Evolutionary conservation across 2,329 filamentous ascomycete genomes (phyloP).

Genomic region (Biscogniauxia mediterranea): DNA sequence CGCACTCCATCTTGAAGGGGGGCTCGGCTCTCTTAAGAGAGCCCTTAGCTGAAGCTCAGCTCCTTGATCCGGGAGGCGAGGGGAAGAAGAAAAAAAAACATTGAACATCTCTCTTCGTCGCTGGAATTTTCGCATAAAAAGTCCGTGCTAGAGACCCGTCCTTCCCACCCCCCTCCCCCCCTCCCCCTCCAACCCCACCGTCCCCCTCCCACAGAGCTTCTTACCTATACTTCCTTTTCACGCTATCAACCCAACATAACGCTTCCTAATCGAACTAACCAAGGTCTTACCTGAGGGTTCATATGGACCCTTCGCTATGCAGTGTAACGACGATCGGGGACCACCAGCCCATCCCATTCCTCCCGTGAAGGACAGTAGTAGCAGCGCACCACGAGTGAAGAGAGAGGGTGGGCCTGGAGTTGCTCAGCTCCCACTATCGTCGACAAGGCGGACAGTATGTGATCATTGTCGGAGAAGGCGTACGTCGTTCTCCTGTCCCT

Average conservation of each 20-base stretch:
- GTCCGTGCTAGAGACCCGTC: not conserved
- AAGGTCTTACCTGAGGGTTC: not conserved
- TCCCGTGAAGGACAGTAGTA: not conserved
- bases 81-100: not conserved
- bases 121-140: not conserved
- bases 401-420: not conserved
- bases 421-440: not conserved
- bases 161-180: not conserved
- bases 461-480: conserved; percentile 45
- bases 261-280: not conserved
- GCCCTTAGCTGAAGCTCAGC: no score
- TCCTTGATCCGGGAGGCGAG: not conserved
- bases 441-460: conserved; percentile 40
- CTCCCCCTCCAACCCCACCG: no score
- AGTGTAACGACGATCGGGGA: conserved; percentile 5
- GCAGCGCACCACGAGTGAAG: not conserved
- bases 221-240: not conserved
- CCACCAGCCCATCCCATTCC: not conserved
- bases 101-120: not conserved
- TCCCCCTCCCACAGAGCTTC: not conserved
- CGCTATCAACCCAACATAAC: no score
- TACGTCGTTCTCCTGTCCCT: conserved; percentile 28
- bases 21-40: not conserved
- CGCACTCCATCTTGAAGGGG: not conserved
- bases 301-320: conserved; percentile 5